Conservation (phyloP, 1,139 yeast genomes). For the Yamadazyma pseudoaaseri region DNA sequence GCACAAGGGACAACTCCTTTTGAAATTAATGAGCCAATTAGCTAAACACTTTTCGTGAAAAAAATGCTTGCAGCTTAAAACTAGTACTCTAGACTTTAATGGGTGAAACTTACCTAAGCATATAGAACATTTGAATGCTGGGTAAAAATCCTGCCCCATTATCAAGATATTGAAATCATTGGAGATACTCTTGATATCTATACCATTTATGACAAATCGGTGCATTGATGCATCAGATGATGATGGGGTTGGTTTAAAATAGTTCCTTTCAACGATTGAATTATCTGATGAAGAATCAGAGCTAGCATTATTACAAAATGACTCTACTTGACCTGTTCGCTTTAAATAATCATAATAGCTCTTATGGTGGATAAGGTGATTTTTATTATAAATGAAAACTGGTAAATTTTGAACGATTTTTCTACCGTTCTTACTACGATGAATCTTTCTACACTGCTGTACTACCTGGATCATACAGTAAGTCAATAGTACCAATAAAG, state of each 20-base stretch:
- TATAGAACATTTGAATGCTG: conserved; percentile 46
- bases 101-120: conserved; percentile 43
- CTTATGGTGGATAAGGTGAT: conserved; percentile 32
- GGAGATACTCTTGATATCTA: conserved; percentile 25
- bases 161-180: conserved; percentile 24
- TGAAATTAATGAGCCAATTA: conserved; percentile 47
- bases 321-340: conserved; percentile 22
- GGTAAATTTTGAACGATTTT: conserved; percentile 37
- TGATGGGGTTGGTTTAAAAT: conserved; percentile 17
- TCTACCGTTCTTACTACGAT: conserved; percentile 29
- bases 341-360: conserved; percentile 29
- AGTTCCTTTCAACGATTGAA: neutral
- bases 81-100: conserved; percentile 36
- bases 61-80: conserved; percentile 45
- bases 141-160: conserved; percentile 37
- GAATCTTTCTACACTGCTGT: conserved; percentile 28
- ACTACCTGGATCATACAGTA: conserved; percentile 32
- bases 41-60: conserved; percentile 45
- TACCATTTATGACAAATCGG: conserved; percentile 30
- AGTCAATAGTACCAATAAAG: conserved; percentile 36
- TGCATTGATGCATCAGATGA: conserved; percentile 22
- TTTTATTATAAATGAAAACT: conserved; percentile 37
- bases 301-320: conserved; percentile 4
- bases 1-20: conserved; percentile 46
- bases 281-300: neutral